Evolutionary conservation across 331 rosid species (phyloP).

Genomic region (Malus hybrid): DNA sequence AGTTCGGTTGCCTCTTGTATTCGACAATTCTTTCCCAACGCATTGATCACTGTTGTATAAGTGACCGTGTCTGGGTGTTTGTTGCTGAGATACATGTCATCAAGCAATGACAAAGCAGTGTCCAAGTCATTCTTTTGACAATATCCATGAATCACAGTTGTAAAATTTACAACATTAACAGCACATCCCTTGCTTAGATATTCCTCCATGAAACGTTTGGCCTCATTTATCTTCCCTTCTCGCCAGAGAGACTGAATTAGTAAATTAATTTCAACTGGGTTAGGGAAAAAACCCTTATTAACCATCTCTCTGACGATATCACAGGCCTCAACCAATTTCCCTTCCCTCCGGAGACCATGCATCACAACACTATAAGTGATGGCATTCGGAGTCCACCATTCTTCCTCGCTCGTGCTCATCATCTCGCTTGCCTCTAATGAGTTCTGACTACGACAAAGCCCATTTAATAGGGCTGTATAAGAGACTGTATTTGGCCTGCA

Average conservation of each 20-base stretch:
- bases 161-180: slow-evolving; percentile 69
- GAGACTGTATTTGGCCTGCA: slow-evolving; percentile 79
- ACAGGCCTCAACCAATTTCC: slow-evolving; percentile 69
- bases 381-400: slow-evolving; percentile 86
- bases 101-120: slow-evolving; percentile 67
- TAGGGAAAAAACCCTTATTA: slow-evolving; percentile 54
- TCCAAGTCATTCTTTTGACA: slow-evolving; percentile 68
- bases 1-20: slow-evolving; percentile 64
- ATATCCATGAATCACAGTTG: slow-evolving; percentile 76
- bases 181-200: slow-evolving; percentile 72
- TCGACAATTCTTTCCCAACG: slow-evolving; percentile 67
- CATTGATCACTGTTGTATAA: slow-evolving; percentile 66
- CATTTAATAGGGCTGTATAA: slow-evolving; percentile 64
- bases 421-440: slow-evolving; percentile 74
- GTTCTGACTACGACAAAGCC: slow-evolving; percentile 72
- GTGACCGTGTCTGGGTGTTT: slow-evolving; percentile 80
- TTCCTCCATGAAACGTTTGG: slow-evolving; percentile 65
- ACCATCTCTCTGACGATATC: slow-evolving; percentile 65
- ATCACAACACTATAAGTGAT: slow-evolving; percentile 65
- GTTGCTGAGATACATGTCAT: slow-evolving; percentile 81
- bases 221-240: slow-evolving; percentile 54
- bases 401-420: slow-evolving; percentile 65
- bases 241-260: slow-evolving; percentile 63
- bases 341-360: slow-evolving; percentile 80
- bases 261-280: slow-evolving; percentile 71